These are phyloP conservation scores for Triticum timopheevii DNA, from an alignment of 176 grass and related monocot genomes.

Conservation along the genomic window DNA sequence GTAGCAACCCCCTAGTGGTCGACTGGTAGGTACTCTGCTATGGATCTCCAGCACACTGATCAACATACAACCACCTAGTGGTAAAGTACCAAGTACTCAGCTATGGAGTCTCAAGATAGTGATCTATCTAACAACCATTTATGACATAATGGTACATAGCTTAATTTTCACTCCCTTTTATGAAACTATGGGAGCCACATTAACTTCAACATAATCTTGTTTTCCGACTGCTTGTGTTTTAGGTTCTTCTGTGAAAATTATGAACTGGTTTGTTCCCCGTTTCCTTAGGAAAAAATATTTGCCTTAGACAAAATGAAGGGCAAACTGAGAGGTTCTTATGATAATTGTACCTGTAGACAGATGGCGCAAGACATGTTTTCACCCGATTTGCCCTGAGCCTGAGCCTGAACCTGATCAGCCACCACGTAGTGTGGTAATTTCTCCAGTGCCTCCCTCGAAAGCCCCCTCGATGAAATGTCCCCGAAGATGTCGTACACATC, in stretches of 20 bases:
- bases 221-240: neutral
- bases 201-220: neutral
- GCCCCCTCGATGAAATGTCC: constrained; percentile 55
- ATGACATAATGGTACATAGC: neutral
- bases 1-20: neutral
- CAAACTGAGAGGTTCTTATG: neutral
- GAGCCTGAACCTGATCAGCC: constrained; percentile 45
- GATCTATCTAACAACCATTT: neutral
- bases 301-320: neutral
- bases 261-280: neutral
- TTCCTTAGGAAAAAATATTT: neutral
- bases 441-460: constrained; percentile 63
- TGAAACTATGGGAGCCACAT: neutral
- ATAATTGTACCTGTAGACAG: constrained; percentile 70
- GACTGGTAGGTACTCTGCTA: neutral
- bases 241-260: neutral
- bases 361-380: constrained; percentile 66
- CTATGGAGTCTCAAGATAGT: neutral
- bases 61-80: neutral
- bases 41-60: constrained; percentile 3
- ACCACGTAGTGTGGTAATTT: constrained; percentile 61
- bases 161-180: neutral
- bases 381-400: constrained; percentile 33
- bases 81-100: neutral
- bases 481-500: constrained; percentile 79